Conservation (phyloP, 257 asterid genomes). For the Phtheirospermum japonicum region DNA sequence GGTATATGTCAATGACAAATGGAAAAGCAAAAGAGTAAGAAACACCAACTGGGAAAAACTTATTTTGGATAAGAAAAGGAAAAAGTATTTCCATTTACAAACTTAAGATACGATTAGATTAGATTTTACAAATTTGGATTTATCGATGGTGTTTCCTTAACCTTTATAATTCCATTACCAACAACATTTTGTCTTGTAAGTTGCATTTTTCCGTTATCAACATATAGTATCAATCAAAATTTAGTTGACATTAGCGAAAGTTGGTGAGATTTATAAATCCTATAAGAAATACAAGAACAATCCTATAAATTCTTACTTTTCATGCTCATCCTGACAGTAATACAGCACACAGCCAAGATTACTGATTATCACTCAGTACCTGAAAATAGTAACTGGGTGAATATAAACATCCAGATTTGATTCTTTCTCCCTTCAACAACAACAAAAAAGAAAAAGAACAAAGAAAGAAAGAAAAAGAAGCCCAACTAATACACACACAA, state of each 20-base stretch:
- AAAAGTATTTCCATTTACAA: background rate
- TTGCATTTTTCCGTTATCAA: conserved; percentile 14
- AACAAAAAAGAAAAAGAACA: background rate
- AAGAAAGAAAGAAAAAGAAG: background rate
- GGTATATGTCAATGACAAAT: conserved; percentile 18
- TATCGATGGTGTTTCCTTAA: background rate
- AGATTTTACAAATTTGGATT: background rate
- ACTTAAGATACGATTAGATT: background rate
- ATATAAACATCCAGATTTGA: conserved; percentile 17
- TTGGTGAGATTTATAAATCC: background rate
- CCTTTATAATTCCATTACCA: background rate
- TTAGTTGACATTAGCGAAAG: background rate
- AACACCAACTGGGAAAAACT: background rate
- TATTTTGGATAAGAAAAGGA: background rate
- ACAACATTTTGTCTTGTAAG: background rate
- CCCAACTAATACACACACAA: background rate
- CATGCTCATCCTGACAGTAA: conserved; percentile 8
- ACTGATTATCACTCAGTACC: conserved; percentile 6
- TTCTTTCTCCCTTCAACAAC: conserved; percentile 3
- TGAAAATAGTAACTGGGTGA: conserved; percentile 13
- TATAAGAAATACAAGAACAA: background rate
- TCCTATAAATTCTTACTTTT: background rate
- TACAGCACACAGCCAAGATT: conserved; percentile 13
- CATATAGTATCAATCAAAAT: conserved; percentile 2
- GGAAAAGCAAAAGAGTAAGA: conserved; percentile 11